Percentiles rank a stretch among this genome's conserved stretches.
These are phyloP conservation scores for Mrakia hoshinonis DNA, from an alignment of 768 basidiomycete species.

Conservation along the genomic window DNA sequence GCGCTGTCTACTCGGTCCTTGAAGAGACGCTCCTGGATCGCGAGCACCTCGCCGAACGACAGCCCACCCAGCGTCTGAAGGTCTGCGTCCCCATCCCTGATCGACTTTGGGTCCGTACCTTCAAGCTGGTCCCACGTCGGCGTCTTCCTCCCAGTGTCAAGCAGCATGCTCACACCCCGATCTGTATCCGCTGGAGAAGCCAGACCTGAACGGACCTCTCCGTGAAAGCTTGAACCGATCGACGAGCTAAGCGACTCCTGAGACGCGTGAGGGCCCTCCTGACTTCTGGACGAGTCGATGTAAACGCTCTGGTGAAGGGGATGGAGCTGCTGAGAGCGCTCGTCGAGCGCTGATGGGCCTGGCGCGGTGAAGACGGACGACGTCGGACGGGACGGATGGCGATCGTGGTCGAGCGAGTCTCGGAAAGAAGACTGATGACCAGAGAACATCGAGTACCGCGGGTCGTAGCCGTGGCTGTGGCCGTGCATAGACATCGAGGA, in stretches of 20 bases:
- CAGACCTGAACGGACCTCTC: background rate
- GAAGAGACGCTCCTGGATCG: conserved; percentile 3
- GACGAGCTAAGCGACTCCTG: background rate
- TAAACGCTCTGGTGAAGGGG: conserved; percentile 6
- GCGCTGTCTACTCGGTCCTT: background rate
- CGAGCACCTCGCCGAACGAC: background rate
- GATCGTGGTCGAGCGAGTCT: background rate
- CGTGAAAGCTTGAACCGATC: background rate
- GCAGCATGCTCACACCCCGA: conserved; percentile 1
- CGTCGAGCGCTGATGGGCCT: too few relatives aligned
- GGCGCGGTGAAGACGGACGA: background rate
- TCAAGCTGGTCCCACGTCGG: background rate
- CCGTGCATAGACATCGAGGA: conserved; percentile 23
- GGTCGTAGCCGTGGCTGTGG: conserved; percentile 8
- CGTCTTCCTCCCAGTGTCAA: background rate
- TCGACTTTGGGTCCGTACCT: background rate
- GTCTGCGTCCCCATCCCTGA: background rate
- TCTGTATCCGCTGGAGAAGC: background rate
- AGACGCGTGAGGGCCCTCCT: background rate
- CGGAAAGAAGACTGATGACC: background rate
- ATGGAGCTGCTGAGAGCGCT: background rate
- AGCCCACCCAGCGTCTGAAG: background rate
- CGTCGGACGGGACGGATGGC: background rate
- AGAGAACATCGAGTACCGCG: background rate
- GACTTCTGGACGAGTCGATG: background rate